Conservation (phyloP, 1,284 basidiomycete species). For the Phlebopus sp. region DNA sequence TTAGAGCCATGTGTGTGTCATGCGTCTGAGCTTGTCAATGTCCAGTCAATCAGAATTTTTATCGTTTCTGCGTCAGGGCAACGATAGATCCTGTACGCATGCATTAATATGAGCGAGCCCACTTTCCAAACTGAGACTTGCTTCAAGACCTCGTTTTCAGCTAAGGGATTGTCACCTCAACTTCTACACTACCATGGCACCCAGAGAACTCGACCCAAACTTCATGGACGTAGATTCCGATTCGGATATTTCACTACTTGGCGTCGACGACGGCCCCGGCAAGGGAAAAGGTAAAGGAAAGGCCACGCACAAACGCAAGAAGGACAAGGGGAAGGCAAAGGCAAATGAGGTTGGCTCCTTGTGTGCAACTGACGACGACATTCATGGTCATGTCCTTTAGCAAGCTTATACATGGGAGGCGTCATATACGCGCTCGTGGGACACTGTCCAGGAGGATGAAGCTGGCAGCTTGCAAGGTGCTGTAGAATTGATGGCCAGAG, state of each 20-base stretch:
- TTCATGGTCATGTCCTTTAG: slow-evolving; percentile 33
- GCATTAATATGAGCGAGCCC: too few species aligned
- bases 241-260: slow-evolving; percentile 37
- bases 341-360: slow-evolving; percentile 46
- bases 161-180: too few species aligned
- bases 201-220: slow-evolving; percentile 24
- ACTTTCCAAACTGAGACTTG: too few species aligned
- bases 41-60: too few species aligned
- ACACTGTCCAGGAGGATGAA: slow-evolving; percentile 95
- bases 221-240: slow-evolving; percentile 42
- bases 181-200: slow-evolving; percentile 20
- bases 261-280: slow-evolving; percentile 29
- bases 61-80: too few species aligned
- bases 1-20: too few species aligned
- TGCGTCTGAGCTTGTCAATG: too few species aligned
- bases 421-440: slow-evolving; percentile 93
- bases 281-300: slow-evolving; percentile 48
- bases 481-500: slow-evolving; percentile 86
- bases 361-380: not conserved
- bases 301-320: slow-evolving; percentile 38
- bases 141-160: too few species aligned
- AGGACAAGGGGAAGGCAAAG: slow-evolving; percentile 43
- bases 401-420: slow-evolving; percentile 95
- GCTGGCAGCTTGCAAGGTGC: slow-evolving; percentile 88
- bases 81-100: too few species aligned